Evolutionary conservation across 495 filamentous ascomycete species (phyloP).

Genomic region (Aspergillus campestris): DNA sequence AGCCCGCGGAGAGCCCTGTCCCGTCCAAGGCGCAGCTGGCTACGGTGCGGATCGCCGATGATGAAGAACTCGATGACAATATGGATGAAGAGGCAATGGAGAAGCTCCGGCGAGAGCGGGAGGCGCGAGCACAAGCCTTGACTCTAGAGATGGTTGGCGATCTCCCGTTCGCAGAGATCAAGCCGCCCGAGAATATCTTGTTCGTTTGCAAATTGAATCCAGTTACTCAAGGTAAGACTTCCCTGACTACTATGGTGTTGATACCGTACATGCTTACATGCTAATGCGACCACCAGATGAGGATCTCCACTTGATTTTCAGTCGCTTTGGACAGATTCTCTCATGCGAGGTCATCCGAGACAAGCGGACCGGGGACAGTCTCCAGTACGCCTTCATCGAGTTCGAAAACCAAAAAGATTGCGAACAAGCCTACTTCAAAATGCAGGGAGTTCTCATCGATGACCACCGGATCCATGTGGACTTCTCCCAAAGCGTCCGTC

Average conservation of each 20-base stretch:
- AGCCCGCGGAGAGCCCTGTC: conserved; percentile 70
- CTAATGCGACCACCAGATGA: conserved; percentile 51
- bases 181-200: conserved; percentile 91
- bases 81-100: conserved; percentile 73
- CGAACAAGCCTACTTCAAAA: conserved; percentile 96
- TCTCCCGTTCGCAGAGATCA: conserved; percentile 94
- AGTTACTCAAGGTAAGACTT: conserved; percentile 62
- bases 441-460: conserved; percentile 93
- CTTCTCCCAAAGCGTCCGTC: conserved; percentile 85
- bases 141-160: conserved; percentile 98
- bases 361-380: conserved; percentile 83
- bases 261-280: background rate
- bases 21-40: conserved; percentile 77
- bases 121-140: conserved; percentile 87
- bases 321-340: conserved; percentile 89
- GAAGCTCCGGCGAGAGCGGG: conserved; percentile 72
- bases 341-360: conserved; percentile 97
- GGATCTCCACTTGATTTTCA: conserved; percentile 91
- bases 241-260: background rate
- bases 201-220: conserved; percentile 99
- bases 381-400: conserved; percentile 98
- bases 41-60: conserved; percentile 87
- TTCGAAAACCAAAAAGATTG: conserved; percentile 88
- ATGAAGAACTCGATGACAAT: conserved; percentile 70
- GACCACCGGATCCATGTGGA: conserved; percentile 98